These are phyloP conservation scores for Candida parachauliodes DNA, from an alignment of 805 yeast genomes.

Conservation along the genomic window DNA sequence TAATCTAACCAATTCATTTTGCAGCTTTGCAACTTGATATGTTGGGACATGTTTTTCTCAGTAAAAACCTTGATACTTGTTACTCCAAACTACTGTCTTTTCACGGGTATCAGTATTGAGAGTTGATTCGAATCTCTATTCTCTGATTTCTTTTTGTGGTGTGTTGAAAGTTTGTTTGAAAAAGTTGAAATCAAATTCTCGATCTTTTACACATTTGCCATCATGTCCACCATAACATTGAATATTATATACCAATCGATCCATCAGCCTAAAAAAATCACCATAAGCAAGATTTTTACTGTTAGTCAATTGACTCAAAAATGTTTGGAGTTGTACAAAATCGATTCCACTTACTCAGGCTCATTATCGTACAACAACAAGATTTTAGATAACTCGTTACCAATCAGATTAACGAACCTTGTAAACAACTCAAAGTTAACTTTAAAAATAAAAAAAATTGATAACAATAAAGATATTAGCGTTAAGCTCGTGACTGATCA, in stretches of 20 bases:
- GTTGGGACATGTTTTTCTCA: no score
- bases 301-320: slow-evolving; percentile 24
- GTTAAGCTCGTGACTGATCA: slow-evolving; percentile 15
- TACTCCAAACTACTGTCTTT: no score
- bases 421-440: slow-evolving; percentile 31
- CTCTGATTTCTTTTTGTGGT: no score
- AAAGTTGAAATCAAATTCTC: no score
- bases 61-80: no score
- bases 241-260: slow-evolving; percentile 19
- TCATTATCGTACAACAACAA: slow-evolving; percentile 25
- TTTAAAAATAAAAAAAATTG: slow-evolving; percentile 15
- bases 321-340: slow-evolving; percentile 24
- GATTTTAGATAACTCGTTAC: slow-evolving; percentile 27
- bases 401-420: slow-evolving; percentile 30
- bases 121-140: no score
- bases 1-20: no score
- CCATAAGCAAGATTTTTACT: slow-evolving; percentile 21
- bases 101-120: no score
- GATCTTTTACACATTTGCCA: slow-evolving; percentile 4
- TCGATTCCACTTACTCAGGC: slow-evolving; percentile 19
- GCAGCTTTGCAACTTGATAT: no score
- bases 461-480: slow-evolving; percentile 11
- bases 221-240: slow-evolving; percentile 23
- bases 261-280: slow-evolving; percentile 22
- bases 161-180: no score